phyloP scores from a whole-genome alignment of 768 basidiomycete species.

The Boletus subparvulus region DNA sequence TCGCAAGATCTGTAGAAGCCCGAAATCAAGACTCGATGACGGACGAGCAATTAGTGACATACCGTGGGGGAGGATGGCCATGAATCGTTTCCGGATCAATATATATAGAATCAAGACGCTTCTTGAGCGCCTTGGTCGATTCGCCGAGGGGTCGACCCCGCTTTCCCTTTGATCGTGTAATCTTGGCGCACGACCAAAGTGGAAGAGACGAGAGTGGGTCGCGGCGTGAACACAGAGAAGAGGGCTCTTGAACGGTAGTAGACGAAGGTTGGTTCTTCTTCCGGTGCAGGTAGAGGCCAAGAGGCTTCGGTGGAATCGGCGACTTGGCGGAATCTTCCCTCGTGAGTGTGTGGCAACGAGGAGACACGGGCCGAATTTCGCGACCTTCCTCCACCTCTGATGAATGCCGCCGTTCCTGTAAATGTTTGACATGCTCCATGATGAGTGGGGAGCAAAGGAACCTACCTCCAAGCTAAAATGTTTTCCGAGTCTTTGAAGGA shows the following conservation, averaged over 20 bases:
- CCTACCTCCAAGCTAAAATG: neutral
- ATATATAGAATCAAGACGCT: slow-evolving; percentile 3
- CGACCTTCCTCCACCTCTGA: neutral
- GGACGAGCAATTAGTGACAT: neutral
- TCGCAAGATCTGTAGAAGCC: neutral
- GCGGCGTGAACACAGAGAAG: slow-evolving; percentile 1
- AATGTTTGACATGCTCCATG: neutral
- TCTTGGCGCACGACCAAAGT: slow-evolving; percentile 18
- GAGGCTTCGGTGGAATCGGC: slow-evolving; percentile 3
- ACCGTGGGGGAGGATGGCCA: neutral
- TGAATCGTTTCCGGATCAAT: slow-evolving; percentile 8
- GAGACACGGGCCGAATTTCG: neutral
- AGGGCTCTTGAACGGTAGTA: neutral
- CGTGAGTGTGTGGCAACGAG: neutral
- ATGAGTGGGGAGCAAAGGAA: neutral
- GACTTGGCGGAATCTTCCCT: neutral
- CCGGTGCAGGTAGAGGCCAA: neutral
- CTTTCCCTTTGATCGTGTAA: slow-evolving; percentile 12
- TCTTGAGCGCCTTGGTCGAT: slow-evolving; percentile 8
- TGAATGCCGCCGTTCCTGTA: neutral
- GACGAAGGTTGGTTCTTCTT: neutral
- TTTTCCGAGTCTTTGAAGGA: neutral
- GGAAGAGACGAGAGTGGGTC: slow-evolving; percentile 5
- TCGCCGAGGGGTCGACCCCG: neutral
- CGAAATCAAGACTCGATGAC: neutral